Base-by-base conservation (phyloP, 2,329 filamentous ascomycete genomes). In the Colletotrichum orbiculare region DNA sequence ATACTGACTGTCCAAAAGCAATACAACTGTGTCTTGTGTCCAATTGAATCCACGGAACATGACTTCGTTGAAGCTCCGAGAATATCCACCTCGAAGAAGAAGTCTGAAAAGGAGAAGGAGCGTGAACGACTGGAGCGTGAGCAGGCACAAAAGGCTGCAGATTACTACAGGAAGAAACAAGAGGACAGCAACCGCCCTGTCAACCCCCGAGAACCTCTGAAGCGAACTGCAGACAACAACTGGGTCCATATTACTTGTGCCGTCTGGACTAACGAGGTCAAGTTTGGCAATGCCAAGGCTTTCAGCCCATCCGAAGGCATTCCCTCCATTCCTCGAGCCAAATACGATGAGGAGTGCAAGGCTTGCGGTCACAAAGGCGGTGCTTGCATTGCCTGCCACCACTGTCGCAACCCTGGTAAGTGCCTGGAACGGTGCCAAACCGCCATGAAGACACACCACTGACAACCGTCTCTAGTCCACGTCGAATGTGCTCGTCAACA, bases 171-270 rank as follows among this genome's bases (percentile, higher is more conserved):
- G 45, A 91, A 91, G 74, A 90, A 88, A 73, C 95, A 99, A 77
- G 88, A 93, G 73, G 91, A 95, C 66, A 88, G 91, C 71, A 93
- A 94, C 70, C 91, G 94, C 52, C 95, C 96, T 1, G 78, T 91
- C 41, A 87, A 93, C 69, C 96, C 96, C 34, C 88, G 96, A 52
- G 96, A 98, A 75, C 91, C 96, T 4, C 82, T 99, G 68, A 99
- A 99, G 79, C 89, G 93, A 53, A 99, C 96, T 0, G 92, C 91
- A 4, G 94, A 96, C 75, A 98, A 98, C 79, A 98, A 98, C 73
- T 99, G 96, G 96, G 93, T 97, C 13, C 96, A 99, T 75, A 93
- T 98, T 35, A 90, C 91, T 42, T 99, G 96, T 74, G 94, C 96
- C 1, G 83, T 97, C 15, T 98, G 93, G 89, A 94, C 91, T 10